phyloP scores from a whole-genome alignment of 257 asterid genomes.

The Solanum verrucosum region DNA sequence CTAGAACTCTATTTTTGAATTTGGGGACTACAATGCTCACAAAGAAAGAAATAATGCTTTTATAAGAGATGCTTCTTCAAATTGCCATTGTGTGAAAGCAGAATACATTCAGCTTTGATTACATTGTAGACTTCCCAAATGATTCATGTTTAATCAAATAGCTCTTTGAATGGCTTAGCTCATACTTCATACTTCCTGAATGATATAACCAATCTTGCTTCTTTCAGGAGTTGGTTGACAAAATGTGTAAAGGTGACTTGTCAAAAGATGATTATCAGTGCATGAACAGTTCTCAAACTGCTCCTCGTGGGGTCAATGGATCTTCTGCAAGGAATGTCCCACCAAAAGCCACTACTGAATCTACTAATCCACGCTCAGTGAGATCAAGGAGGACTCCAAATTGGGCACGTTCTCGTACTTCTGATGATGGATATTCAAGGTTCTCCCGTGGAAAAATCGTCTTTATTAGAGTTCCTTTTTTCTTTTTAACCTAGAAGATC shows the following conservation, averaged over 20 bases:
- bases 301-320: constrained; percentile 16
- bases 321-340: constrained; percentile 29
- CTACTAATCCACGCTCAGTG: constrained; percentile 62
- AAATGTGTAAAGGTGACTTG: constrained; percentile 65
- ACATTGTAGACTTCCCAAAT: background rate
- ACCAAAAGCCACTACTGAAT: constrained; percentile 30
- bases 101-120: background rate
- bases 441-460: background rate
- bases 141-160: background rate
- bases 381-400: constrained; percentile 91
- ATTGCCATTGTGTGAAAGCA: background rate
- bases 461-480: background rate
- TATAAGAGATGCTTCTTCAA: background rate
- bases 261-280: constrained; percentile 74
- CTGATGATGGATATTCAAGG: constrained; percentile 95
- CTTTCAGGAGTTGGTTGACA: constrained; percentile 69
- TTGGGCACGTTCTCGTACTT: constrained; percentile 77
- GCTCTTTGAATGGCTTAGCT: background rate
- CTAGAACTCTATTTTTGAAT: background rate
- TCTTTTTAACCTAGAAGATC: background rate
- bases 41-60: background rate
- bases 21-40: background rate
- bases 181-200: background rate
- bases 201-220: background rate
- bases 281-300: constrained; percentile 44